Evolutionary conservation across 768 basidiomycete species (phyloP), one percentile per base, ranked within the genome.

Genomic region (Termitomyces titanicus): DNA sequence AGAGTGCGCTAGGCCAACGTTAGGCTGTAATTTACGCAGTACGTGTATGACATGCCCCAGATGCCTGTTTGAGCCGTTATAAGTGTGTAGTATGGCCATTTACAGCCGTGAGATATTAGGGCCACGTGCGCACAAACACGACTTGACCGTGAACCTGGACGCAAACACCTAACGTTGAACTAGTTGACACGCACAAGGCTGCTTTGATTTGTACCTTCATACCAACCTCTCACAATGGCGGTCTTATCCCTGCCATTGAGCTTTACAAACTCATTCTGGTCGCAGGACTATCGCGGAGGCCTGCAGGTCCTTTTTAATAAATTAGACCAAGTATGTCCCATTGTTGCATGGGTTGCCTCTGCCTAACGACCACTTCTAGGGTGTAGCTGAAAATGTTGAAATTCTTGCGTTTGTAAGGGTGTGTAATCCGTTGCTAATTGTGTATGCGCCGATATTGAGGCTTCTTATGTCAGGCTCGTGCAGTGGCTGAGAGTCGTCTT

Each of bases 261-360:
- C 15, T 97, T 97, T 68, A 84, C 79, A 53, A 95, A 96, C 70
- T 94, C 93, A 29, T 97, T 97, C 76, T 97, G 94, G 94, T 83
- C 93, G 15, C 88, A 92, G 68, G 92, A 94, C 74, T 94, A 92
- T 67, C 79, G 91, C 43, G 82, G 74, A 56, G 94, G 94, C 33
- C 79, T 97, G 27, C 85, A 96, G 59, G 81, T 89, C 22, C 71
- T 94, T 31, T 92, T 83, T 66, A 70, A 65, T 42, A 87, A 90
- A 70, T 82, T 94, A 24, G 87, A 92, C 62, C 88, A 91, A 79
- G 92, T 87, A 35, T 38, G 50, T 45, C 59, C 54, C 52, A 6
- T 35, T 35, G 15, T 25, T n/a, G n/a, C 24, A 18, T 3, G 20
- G 11, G n/a, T 62, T 43, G 29, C 39, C n/a, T 31, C 33, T 15